Percentiles rank a stretch among this genome's conserved stretches.
Evolutionary conservation across 306 rosid genomes (phyloP).

Genomic region (Cicer arietinum): DNA sequence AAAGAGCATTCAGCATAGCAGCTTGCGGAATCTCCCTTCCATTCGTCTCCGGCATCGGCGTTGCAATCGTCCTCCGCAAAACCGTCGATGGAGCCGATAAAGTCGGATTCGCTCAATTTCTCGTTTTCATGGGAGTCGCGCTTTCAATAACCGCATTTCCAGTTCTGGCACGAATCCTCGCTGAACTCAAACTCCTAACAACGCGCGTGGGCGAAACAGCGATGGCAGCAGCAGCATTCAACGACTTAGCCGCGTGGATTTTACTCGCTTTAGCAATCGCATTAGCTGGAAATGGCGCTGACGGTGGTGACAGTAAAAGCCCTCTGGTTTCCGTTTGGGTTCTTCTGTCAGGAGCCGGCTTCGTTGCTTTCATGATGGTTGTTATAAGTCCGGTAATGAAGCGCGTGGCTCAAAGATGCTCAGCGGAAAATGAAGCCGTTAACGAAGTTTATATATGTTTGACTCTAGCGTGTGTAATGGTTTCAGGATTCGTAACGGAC

Average conservation of each 20-base stretch:
- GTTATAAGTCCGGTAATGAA: conserved; percentile 68
- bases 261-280: conserved; percentile 82
- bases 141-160: conserved; percentile 94
- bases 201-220: conserved; percentile 77
- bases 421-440: conserved; percentile 49
- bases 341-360: conserved; percentile 64
- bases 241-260: conserved; percentile 92
- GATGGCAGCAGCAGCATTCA: conserved; percentile 91
- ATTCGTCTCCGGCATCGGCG: conserved; percentile 71
- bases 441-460: conserved; percentile 70
- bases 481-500: conserved; percentile 75
- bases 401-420: conserved; percentile 58
- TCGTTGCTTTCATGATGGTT: conserved; percentile 69
- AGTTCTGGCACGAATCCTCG: conserved; percentile 85
- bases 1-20: conserved; percentile 65
- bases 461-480: conserved; percentile 70
- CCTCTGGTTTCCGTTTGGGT: conserved; percentile 76
- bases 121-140: conserved; percentile 88
- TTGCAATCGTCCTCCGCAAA: conserved; percentile 67
- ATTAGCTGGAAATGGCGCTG: conserved; percentile 54
- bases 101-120: conserved; percentile 61
- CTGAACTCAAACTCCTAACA: conserved; percentile 83
- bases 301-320: conserved; percentile 51
- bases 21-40: conserved; percentile 76
- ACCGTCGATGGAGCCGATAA: conserved; percentile 67